phyloP scores from a whole-genome alignment of 345 rosid species.

The Geranium brycei region DNA sequence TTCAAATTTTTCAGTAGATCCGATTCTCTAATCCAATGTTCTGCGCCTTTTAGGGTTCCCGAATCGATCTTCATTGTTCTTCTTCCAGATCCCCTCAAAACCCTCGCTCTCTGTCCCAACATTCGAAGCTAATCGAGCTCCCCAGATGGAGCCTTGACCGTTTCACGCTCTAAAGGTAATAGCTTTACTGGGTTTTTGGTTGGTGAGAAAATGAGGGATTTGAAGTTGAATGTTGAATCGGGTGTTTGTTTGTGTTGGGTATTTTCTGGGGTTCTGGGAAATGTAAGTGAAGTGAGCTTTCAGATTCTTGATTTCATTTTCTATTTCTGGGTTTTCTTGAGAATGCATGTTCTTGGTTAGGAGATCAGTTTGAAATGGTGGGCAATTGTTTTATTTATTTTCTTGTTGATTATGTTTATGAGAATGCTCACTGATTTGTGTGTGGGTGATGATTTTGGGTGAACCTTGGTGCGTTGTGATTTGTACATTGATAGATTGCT shows the following conservation, averaged over 20 bases:
- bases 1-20: no score
- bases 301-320: background rate
- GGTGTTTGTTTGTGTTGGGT: conserved; percentile 11
- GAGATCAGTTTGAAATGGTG: background rate
- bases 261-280: background rate
- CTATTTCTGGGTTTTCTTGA: background rate
- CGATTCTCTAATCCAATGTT: no score
- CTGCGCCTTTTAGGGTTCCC: conserved; percentile 5
- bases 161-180: conserved; percentile 20
- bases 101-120: conserved; percentile 9
- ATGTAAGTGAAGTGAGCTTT: conserved; percentile 1
- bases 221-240: conserved; percentile 2
- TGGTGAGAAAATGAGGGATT: conserved; percentile 11
- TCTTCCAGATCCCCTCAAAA: conserved; percentile 16
- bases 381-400: background rate
- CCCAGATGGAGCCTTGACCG: conserved; percentile 33
- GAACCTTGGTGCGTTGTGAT: background rate
- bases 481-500: background rate
- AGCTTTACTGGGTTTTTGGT: conserved; percentile 18
- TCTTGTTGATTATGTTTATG: background rate
- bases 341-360: background rate
- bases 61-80: conserved; percentile 4
- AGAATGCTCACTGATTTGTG: background rate
- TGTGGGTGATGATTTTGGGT: background rate
- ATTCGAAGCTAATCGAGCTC: no score